A percentile compares a stretch with the other conserved stretches of the same genome.
These are phyloP conservation scores for Lentinula lateritia DNA, from an alignment of 768 basidiomycete species.

Conservation along the genomic window DNA sequence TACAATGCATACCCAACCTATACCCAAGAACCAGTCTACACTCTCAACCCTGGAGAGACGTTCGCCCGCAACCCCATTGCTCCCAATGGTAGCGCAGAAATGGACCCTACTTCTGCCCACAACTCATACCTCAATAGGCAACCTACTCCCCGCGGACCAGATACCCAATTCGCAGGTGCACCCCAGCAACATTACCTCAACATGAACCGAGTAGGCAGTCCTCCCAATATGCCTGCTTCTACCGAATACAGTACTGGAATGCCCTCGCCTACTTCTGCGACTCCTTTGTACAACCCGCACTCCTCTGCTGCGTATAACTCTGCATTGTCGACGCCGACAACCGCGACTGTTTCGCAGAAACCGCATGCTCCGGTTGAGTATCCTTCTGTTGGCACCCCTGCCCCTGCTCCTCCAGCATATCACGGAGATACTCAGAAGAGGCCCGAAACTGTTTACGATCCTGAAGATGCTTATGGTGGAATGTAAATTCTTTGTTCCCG, in stretches of 20 bases:
- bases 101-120: background rate
- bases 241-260: background rate
- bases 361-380: background rate
- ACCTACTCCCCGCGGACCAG: background rate
- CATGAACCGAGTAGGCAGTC: constrained; percentile 2
- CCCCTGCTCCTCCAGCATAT: background rate
- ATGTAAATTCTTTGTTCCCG: constrained; percentile 31
- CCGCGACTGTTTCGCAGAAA: background rate
- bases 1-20: background rate
- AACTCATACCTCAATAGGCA: constrained; percentile 5
- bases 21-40: constrained; percentile 1
- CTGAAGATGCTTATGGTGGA: constrained; percentile 66
- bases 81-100: background rate
- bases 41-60: background rate
- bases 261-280: background rate
- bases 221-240: background rate
- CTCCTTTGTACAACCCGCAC: background rate
- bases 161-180: background rate
- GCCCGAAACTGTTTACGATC: constrained; percentile 53
- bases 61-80: background rate
- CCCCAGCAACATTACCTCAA: constrained; percentile 1
- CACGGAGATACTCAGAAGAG: constrained; percentile 22
- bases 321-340: background rate
- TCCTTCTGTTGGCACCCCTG: background rate
- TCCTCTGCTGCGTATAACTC: background rate